Base-by-base conservation (phyloP, 306 rosid species). In the Macrotyloma uniflorum region DNA sequence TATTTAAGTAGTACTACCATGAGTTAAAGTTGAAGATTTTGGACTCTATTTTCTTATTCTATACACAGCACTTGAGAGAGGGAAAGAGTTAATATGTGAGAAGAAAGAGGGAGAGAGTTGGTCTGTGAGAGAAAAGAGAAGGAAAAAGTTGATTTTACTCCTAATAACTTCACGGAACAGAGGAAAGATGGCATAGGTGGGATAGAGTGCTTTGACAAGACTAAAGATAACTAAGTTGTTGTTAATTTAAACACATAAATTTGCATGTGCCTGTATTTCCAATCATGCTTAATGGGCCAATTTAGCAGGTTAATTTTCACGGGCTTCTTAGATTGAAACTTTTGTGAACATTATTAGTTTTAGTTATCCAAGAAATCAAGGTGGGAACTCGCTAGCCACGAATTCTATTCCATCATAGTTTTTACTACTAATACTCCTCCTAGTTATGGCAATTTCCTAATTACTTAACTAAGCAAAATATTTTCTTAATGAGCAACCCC, bases 251-350 rank as follows among this genome's bases (percentile, higher is more conserved):
- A 71, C 85, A 80, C 75, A 84, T 85, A 87, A 84, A 84, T 83
- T 81, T 83, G 90, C 98, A 93, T 93, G 97, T 93, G 96, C 90
- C 84, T 78, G 70, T 93, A 95, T 89, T 89, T 86, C 86, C 86
- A 79, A 76, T 79, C 55, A 32, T 49, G 36, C 83, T 86, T 83
- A 89, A 90, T 84, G 90, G 89, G 69, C 91, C 91, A 84, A 85
- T 71, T 85, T 85, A 86, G 79, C 82, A 64, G 46, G 87, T 85
- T 84, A 88, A 83, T 74, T n/a, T n/a, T n/a, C n/a, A 68, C 67
- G 70, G 93, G 81, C 93, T 85, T 87, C 88, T 87, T 90, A 76
- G 71, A 67, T 49, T 79, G 76, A 35, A 84, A 80, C 84, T 84
- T 83, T 62, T 57, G 68, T 68, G 74, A 80, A 47, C 83, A 75